A percentile compares a stretch with the other conserved stretches of the same genome.
Conservation (phyloP, 192 early-diverging fungal genomes). For the Allomyces arbusculus region DNA sequence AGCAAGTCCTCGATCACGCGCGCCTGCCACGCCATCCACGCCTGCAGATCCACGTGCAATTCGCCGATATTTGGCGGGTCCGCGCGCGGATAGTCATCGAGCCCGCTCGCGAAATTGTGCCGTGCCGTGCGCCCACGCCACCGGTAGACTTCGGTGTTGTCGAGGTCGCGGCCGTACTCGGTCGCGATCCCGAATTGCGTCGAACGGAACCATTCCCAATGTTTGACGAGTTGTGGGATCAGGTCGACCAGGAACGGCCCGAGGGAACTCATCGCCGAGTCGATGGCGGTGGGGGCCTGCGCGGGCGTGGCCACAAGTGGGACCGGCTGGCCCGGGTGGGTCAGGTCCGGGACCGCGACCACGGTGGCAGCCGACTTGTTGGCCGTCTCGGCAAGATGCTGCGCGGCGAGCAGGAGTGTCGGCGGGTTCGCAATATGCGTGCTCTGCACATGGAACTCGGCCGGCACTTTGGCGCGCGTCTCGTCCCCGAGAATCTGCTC, state of each 20-base stretch:
- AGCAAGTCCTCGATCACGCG: slow-evolving; percentile 20
- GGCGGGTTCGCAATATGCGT: slow-evolving; percentile 86
- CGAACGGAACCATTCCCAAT: slow-evolving; percentile 58
- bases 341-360: background rate
- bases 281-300: background rate
- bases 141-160: slow-evolving; percentile 48
- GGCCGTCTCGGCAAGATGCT: slow-evolving; percentile 24
- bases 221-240: slow-evolving; percentile 2
- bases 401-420: slow-evolving; percentile 51
- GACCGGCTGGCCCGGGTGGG: background rate
- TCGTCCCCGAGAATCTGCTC: slow-evolving; percentile 90
- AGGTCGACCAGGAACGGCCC: background rate
- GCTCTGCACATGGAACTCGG: slow-evolving; percentile 81
- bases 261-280: background rate
- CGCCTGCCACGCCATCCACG: slow-evolving; percentile 50
- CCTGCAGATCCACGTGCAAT: slow-evolving; percentile 56
- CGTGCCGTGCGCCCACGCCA: slow-evolving; percentile 70
- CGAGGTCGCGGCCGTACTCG: slow-evolving; percentile 18
- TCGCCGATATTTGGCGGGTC: slow-evolving; percentile 46
- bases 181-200: slow-evolving; percentile 52
- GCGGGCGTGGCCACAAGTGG: background rate
- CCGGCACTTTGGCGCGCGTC: slow-evolving; percentile 68
- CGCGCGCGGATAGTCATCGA: slow-evolving; percentile 87
- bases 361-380: background rate
- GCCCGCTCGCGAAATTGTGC: slow-evolving; percentile 73